Conservation (phyloP, 345 rosid species). For the Salix purpurea region DNA sequence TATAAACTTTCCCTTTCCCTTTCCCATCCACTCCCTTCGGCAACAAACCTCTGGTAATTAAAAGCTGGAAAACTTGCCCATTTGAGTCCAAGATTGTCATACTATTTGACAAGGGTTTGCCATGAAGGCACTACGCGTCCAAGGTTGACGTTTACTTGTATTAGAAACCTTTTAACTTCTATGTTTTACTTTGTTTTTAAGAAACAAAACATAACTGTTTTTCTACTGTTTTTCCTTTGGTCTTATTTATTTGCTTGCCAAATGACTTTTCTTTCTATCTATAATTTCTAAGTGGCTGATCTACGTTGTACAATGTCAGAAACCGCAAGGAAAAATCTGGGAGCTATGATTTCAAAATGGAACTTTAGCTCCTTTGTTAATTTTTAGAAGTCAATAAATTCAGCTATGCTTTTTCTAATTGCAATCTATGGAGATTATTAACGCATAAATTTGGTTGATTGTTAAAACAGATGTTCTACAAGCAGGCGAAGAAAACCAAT, state of each 20-base stretch:
- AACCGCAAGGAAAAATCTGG: not conserved
- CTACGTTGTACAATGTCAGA: not conserved
- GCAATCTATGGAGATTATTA: not conserved
- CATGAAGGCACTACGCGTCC: no score
- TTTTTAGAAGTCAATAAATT: not conserved
- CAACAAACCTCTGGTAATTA: not conserved
- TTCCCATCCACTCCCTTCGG: not conserved
- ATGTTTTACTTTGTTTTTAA: not conserved
- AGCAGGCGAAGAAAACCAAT: constrained; percentile 95
- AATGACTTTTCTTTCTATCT: not conserved
- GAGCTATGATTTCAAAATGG: not conserved
- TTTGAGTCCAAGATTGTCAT: not conserved
- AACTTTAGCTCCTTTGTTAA: not conserved
- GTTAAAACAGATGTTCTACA: constrained; percentile 93
- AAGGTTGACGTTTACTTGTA: not conserved
- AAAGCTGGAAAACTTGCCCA: not conserved
- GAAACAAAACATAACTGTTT: not conserved
- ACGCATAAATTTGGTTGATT: not conserved
- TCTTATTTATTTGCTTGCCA: not conserved
- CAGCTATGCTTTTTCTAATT: not conserved
- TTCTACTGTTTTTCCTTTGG: not conserved
- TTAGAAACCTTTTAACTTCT: not conserved
- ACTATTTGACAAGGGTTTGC: not conserved
- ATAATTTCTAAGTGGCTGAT: not conserved
- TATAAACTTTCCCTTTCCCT: not conserved